A percentile compares a stretch with the other conserved stretches of the same genome.
Evolutionary conservation across 345 rosid genomes (phyloP).

Genomic region (Excoecaria agallocha): DNA sequence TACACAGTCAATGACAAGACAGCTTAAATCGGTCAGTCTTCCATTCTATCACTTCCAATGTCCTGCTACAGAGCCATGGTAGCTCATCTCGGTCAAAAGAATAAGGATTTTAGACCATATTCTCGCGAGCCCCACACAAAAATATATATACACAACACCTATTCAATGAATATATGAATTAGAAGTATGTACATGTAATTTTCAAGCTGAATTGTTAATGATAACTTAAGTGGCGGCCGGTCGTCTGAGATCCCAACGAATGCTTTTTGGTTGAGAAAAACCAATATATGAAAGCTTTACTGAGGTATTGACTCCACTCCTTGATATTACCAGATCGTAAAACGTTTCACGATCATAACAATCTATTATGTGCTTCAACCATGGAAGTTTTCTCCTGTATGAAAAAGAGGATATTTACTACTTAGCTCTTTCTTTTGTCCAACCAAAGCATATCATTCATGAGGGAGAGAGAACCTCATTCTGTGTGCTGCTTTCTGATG

Average conservation of each 20-base stretch:
- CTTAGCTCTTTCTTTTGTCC: not conserved
- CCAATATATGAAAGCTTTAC: conserved; percentile 20
- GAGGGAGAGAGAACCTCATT: conserved; percentile 49
- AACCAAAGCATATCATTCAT: not conserved
- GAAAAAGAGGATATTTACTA: not conserved
- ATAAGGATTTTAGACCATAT: not conserved
- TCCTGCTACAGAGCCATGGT: not conserved
- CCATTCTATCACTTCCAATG: conserved; percentile 3
- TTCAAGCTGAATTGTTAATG: not conserved
- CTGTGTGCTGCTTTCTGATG: conserved; percentile 52
- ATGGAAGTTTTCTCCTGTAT: conserved; percentile 52
- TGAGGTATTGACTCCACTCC: conserved; percentile 1
- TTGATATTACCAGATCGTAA: not conserved
- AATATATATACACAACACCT: conserved; percentile 28
- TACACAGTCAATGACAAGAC: not conserved
- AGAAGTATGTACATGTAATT: conserved; percentile 9
- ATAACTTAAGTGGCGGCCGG: not conserved
- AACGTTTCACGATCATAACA: conserved; percentile 29
- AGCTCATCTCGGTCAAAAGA: not conserved
- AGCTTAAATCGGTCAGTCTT: not conserved
- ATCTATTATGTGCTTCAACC: conserved; percentile 59
- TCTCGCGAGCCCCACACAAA: not conserved
- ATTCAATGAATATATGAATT: conserved; percentile 11
- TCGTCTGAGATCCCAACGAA: conserved; percentile 1
- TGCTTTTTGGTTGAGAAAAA: not conserved